Evolutionary conservation across 345 rosid species (phyloP).

Genomic region (Syzygium aromaticum): DNA sequence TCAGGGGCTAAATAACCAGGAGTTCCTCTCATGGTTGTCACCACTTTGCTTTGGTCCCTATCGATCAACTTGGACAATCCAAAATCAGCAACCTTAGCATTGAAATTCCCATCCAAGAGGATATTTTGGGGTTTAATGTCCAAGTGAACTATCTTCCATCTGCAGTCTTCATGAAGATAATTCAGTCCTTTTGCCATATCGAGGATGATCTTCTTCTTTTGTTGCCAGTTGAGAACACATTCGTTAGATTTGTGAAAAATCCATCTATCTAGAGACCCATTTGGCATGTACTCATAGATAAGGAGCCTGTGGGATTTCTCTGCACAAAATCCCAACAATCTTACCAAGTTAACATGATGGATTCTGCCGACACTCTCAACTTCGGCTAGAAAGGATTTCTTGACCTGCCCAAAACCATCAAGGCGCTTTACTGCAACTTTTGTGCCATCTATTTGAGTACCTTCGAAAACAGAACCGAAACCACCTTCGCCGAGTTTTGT

Average conservation of each 20-base stretch:
- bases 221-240: constrained; percentile 11
- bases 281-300: constrained; percentile 16
- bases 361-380: constrained; percentile 17
- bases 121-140: constrained; percentile 12
- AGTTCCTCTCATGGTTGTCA: constrained; percentile 7
- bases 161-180: constrained; percentile 24
- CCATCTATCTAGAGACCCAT: constrained; percentile 18
- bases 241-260: constrained; percentile 1
- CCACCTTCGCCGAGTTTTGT: constrained; percentile 23
- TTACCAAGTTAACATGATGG: constrained; percentile 20
- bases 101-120: constrained; percentile 2
- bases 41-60: background rate
- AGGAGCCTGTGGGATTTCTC: constrained; percentile 15
- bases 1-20: constrained; percentile 12
- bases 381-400: constrained; percentile 17
- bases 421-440: constrained; percentile 22
- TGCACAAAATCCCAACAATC: constrained; percentile 18
- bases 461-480: constrained; percentile 19
- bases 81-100: constrained; percentile 2
- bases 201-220: constrained; percentile 17
- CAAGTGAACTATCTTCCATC: constrained; percentile 4
- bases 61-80: constrained; percentile 9
- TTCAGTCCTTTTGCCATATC: constrained; percentile 19
- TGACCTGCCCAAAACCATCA: constrained; percentile 8
- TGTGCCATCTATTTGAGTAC: constrained; percentile 6